Evolutionary conservation across 495 filamentous ascomycete species (phyloP), one percentile per base, ranked within the genome.

Genomic region (Gamarada debralockiae): DNA sequence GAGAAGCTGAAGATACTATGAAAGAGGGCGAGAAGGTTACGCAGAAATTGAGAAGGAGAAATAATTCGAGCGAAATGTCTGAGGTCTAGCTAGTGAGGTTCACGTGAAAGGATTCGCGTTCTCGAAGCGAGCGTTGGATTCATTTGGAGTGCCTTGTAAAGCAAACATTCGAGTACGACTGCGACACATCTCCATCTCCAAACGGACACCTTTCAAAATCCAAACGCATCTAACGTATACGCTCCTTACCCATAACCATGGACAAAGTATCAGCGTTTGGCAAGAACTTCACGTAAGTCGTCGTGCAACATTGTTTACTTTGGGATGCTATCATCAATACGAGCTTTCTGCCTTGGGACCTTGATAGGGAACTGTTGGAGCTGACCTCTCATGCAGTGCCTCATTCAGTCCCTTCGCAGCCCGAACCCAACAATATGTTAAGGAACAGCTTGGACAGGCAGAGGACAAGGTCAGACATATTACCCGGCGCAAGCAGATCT

Each of bases 351-450:
- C 53, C 45, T 43, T 55, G 34, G 29, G 21, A 48, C 46, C 38
- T 40, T 52, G 51, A 34, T 40, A 56, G 50, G 43, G 55, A 50
- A 18, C 42, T 43, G 58, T 21, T 29, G 27, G 24, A 55, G 47
- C 57, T 50, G 37, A 59, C 44, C 40, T 49, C 42, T 21, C 50
- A 20, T 56, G 44, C 44, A 86, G 82, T 62, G 75, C 80, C 53
- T 80, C 73, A 58, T 84, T 98, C 73, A 88, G 89, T 57, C 93
- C 93, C 22, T 96, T 95, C 63, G 89, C 91, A 58, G 85, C 88
- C 57, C 87, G 93, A 53, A 96, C 90, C 34, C 90, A 95, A 70
- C 93, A 98, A 74, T 91, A 89, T 75, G 86, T 96, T 67, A 95
- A 92, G 73, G 93, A 98, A 73, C 92, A 96, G 70, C 78, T 97